Percentiles rank a stretch among this genome's conserved stretches.
Conservation (phyloP, 306 rosid species). For the Medicago truncatula region MtrunA17r5.0-ANR NC_053047.1:12217501-12218000, state of each 20-base stretch:
- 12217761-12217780: conserved; percentile 50
- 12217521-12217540: no score
- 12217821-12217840: conserved; percentile 70
- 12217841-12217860: conserved; percentile 69
- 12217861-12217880: conserved; percentile 73
- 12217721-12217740: no score
- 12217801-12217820: conserved; percentile 72
- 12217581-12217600: no score
- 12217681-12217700: no score
- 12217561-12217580: no score
- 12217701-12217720: no score
- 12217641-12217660: no score
- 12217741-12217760: neutral
- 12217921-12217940: conserved; percentile 34
- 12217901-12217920: conserved; percentile 26
- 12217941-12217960: conserved; percentile 68
- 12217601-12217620: no score
- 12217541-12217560: no score
- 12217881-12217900: conserved; percentile 72
- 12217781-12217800: conserved; percentile 67
- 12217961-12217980: conserved; percentile 72
- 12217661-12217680: no score
- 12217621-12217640: no score
- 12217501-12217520: conserved; percentile 43
- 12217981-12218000: conserved; percentile 64